Evolutionary conservation across 2,329 filamentous ascomycete species (phyloP).

Genomic region (Fusarium begoniae): DNA sequence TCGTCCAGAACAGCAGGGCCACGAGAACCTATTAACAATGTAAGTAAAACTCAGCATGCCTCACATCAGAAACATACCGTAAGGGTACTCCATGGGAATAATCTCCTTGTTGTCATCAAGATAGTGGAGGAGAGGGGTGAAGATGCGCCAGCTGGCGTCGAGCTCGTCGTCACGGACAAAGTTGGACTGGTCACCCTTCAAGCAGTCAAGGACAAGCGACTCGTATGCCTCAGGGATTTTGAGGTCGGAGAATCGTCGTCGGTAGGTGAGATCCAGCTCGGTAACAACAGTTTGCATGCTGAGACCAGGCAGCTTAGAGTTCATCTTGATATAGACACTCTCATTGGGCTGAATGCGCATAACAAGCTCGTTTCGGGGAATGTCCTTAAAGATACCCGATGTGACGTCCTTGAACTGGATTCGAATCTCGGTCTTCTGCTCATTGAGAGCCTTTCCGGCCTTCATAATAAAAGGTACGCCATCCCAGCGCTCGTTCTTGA

Average conservation of each 20-base stretch:
- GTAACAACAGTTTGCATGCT: conserved; percentile 99
- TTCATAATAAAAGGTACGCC: conserved; percentile 99
- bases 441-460: conserved; percentile 97
- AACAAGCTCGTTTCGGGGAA: conserved; percentile 97
- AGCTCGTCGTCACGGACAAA: conserved; percentile 97
- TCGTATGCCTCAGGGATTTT: conserved; percentile 99
- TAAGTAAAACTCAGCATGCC: background rate
- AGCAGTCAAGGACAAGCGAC: conserved; percentile 93
- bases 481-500: conserved; percentile 99
- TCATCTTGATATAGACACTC: conserved; percentile 99
- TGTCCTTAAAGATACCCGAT: conserved; percentile 99
- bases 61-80: conserved; percentile 68
- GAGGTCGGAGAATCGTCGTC: conserved; percentile 96
- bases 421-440: conserved; percentile 99
- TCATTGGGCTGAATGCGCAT: conserved; percentile 99
- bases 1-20: conserved; percentile 96
- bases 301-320: conserved; percentile 97
- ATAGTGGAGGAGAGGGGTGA: conserved; percentile 96
- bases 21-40: conserved; percentile 77
- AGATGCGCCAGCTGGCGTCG: conserved; percentile 98
- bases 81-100: conserved; percentile 99
- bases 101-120: conserved; percentile 99
- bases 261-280: conserved; percentile 97
- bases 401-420: conserved; percentile 99
- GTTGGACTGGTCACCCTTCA: conserved; percentile 99